Evolutionary conservation across 148 eudicot species (phyloP), one percentile per base, ranked within the genome.

Genomic region (Arctostaphylos glauca): DNA sequence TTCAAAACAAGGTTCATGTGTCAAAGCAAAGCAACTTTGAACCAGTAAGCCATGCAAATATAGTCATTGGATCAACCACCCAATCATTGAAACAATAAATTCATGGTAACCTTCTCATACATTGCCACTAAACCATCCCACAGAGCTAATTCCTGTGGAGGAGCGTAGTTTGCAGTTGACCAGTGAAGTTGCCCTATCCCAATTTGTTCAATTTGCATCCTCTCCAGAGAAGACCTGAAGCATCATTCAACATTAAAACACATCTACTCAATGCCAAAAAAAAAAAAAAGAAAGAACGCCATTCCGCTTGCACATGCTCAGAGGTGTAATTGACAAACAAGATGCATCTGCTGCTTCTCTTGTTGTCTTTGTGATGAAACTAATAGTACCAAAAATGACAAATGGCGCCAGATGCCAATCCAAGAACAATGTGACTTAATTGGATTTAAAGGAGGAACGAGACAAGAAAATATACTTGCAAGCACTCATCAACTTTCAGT

Each of bases 81-180:
- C 59, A 47, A 77, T 70, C 43, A 68, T 70, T 43, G 41, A 38
- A 55, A 52, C 52, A 8, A 55, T 31, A 47, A 77, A 72, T 56
- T 73, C 44, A 88, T 52, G 50, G 88, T 91, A 88, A 96, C 98
- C 99, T 96, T 90, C 50, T 96, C 99, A 84, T 94, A 90, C 95
- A 96, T 96, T 88, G 99, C 98, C 81, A 93, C 94, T 93, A 96
- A 92, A 82, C 99, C 99, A 85, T 94, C 94, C 99, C 99, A 96
- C 73, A 96, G 94, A 82, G 99, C 99, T 83, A 68, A 85, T 83
- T 96, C 99, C 86, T 94, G 99, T 15, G 87, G 86, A 55, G 99
- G 98, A 64, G 95, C 96, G 84, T 96, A 96, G 84, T 96, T 96
- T 84, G 99, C 99, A 44, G 99, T 96, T 7, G 99, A 96, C 98